Base-by-base conservation (phyloP, 108 stramenopile species). In the Discostella stelligeroides region DNA sequence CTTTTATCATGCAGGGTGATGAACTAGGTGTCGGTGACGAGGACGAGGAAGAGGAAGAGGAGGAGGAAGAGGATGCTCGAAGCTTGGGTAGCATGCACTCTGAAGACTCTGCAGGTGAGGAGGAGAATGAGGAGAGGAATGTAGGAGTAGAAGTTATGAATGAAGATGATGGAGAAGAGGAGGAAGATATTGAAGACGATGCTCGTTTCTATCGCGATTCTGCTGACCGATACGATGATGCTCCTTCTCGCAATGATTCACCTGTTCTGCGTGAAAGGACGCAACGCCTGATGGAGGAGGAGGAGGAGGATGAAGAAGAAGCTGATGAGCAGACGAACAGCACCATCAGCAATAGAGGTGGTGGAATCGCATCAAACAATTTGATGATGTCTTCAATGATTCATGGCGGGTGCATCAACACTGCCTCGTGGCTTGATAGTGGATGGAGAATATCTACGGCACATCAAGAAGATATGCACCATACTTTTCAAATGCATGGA, bases 321-420 rank as follows among this genome's bases (percentile, higher is more conserved):
- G 29, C 30, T 55, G 39, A 41, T 12, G 29, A 24, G 61, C 38
- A 27, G 61, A 45, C 15, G 61, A 28, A 9, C 59, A 28, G 12
- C 7, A 10, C 24, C 59, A 28, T 37, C 37, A 13, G 23, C 57
- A 7, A 14, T 15, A n/a, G 37, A 1, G 37, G 24, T 3, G 14
- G 38, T 24, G 0, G 24, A 15, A 3, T 11, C 27, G 41, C 42
- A 15, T 4, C 18, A 17, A 28, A 62, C 61, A 43, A 62, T 10
- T 51, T 57, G 1, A 86, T 91, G 81, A 79, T 68, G 47, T 51
- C 60, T 14, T 72, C 70, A 5, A 88, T 94, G 81, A 82, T 76
- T 21, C 92, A 94, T 69, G 81, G 84, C 0, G 92, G 92, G 9
- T 94, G 92, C 47, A 88, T 94, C 63, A 94, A 94, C 55, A 94